phyloP scores from a whole-genome alignment of 148 eudicot species.

The Vaccinium myrtillus region DNA sequence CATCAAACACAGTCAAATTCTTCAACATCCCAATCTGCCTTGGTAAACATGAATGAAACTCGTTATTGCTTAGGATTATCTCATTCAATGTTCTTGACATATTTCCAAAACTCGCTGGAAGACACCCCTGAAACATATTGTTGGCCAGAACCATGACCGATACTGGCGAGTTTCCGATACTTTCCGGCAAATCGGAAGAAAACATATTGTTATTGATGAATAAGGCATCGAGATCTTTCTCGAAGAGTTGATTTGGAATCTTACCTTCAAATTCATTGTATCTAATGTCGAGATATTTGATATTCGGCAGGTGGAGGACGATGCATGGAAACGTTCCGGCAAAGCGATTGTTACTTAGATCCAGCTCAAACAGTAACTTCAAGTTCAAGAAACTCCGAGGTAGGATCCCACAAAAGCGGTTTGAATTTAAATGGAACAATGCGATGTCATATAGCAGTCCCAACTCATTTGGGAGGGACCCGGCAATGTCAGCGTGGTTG shows the following conservation, averaged over 20 bases:
- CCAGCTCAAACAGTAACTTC: constrained; percentile 21
- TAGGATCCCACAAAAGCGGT: constrained; percentile 21
- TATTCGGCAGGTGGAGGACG: constrained; percentile 19
- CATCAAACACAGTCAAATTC: constrained; percentile 23
- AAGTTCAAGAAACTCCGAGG: constrained; percentile 23
- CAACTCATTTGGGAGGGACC: constrained; percentile 22
- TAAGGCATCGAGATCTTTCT: constrained; percentile 20
- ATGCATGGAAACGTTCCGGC: constrained; percentile 18
- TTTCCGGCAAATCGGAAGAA: constrained; percentile 16
- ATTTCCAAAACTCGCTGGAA: constrained; percentile 20
- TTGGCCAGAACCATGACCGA: constrained; percentile 23
- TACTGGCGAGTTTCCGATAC: constrained; percentile 19
- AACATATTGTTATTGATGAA: constrained; percentile 25
- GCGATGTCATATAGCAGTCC: constrained; percentile 26
- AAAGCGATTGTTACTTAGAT: constrained; percentile 26
- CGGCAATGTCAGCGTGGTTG: constrained; percentile 16
- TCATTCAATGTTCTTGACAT: constrained; percentile 22
- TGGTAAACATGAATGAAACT: constrained; percentile 22
- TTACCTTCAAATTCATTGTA: constrained; percentile 27
- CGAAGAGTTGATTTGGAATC: constrained; percentile 19
- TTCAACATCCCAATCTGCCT: constrained; percentile 17
- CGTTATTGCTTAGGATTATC: constrained; percentile 18
- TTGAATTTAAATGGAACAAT: constrained; percentile 21
- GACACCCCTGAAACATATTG: constrained; percentile 18
- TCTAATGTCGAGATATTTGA: constrained; percentile 20